Evolutionary conservation across 2,329 filamentous ascomycete species (phyloP), one percentile per base, ranked within the genome.

Genomic region (Xylariomycetidae sp.): DNA sequence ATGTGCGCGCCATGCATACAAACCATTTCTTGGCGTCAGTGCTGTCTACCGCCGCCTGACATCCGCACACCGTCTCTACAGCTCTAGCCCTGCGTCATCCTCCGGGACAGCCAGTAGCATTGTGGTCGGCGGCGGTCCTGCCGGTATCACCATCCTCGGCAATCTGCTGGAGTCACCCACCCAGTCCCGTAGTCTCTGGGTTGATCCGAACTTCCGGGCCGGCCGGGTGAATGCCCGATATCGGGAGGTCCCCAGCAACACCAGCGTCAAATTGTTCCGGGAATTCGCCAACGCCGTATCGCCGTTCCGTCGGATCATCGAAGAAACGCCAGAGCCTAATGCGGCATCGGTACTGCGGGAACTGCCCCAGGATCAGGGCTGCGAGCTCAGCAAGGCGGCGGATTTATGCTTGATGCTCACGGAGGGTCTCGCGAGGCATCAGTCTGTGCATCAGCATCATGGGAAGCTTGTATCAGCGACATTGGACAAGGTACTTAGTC

Each of bases 241-340:
- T 49, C 66, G 75, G 30, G 75, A 80, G 49, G 77, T 81, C 14
- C 77, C 77, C 8, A 61, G 58, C 46, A 82, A 82, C 51, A 82
- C 77, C 37, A 80, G 76, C 49, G 75, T 76, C 26, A 66, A 67
- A 27, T 61, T 77, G 15, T 81, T 82, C 50, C 58, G 75, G 37
- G 62, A 71, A 17, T 81, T 72, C 52, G 74, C 74, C 13, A 64
- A 69, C 13, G 72, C 67, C 2, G 55, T 74, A 2, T 54, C 66
- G 22, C 62, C 74, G 0, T 79, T 81, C 50, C 60, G 63, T 38
- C 56, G 67, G 13, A 66, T 80, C 28, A 59, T 71, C 30, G 61
- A 68, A 31, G 58, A 56, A 15, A 61, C 68, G 3, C 61, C 62
- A 10, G 60, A 61, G 6, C 69, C 72, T 3, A 78, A 79, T 53